Base-by-base conservation (phyloP, 306 rosid species). In the Glycine tomentella region DNA sequence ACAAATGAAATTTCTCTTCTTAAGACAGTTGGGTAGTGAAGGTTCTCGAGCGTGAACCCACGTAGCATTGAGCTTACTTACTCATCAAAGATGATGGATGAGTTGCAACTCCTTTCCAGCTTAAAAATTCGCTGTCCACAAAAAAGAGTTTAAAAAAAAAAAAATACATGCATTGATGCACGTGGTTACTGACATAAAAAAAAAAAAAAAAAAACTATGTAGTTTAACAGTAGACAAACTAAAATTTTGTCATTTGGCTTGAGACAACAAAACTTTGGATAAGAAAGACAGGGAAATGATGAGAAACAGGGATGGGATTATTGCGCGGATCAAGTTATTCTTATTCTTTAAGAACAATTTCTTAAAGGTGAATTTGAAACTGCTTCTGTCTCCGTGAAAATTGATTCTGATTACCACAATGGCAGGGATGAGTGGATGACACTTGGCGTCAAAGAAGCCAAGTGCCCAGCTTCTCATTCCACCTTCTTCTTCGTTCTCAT, bases 41-140 rank as follows among this genome's bases (percentile, higher is more conserved):
- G 57, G 7, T 42, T 13, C 33, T n/a, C 10, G 17, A 69, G 42
- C 3, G 8, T 45, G 57, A 46, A 16, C 5, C 51, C 56, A 69
- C 55, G 56, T 7, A 40, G 44, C 44, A 38, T 38, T 46, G 42
- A 48, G 52, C 10, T 17, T 34, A 49, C 59, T 34, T 34, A 70
- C 59, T 34, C 59, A 70, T 49, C 16, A 25, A 69, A 69, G 57
- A 38, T 69, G 44, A 53, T n/a, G 55, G 59, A 49, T 70, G 59
- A 7, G 20, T 51, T 51, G 62, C 46, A 72, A 72, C 3, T 14
- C n/a, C 4, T 10, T 72, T 8, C 49, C 46, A 51, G 34, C 15
- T 36, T 36, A 36, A 14, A 42, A 14, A 49, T 25, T 25, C 31
- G 31, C 31, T 25, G 31, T 25, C 31, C 31, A 25, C 31, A 25